Percentiles rank a stretch among this genome's conserved stretches.
Evolutionary conservation across 495 filamentous ascomycete species (phyloP).

Genomic region (Ramalina intermedia): DNA sequence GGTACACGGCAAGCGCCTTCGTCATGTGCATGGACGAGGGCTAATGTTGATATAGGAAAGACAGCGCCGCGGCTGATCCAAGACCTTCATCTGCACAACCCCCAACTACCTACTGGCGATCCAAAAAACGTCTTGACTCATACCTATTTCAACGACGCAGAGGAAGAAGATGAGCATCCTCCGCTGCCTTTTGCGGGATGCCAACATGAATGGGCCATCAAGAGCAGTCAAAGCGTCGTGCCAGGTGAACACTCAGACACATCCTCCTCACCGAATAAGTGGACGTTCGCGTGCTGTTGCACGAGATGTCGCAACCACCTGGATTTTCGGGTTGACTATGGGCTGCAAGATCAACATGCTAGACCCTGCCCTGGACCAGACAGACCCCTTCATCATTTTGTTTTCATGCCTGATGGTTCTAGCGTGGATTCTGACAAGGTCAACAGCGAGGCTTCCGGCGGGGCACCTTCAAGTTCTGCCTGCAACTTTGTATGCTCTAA

Average conservation of each 20-base stretch:
- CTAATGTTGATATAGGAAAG: slow-evolving; percentile 36
- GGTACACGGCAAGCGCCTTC: too few relatives aligned
- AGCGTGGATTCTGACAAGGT: neutral
- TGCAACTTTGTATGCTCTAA: slow-evolving; percentile 48
- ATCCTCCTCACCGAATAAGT: slow-evolving; percentile 24
- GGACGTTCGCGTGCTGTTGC: slow-evolving; percentile 42
- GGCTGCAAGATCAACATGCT: neutral
- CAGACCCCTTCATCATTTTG: slow-evolving; percentile 33
- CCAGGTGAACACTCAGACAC: slow-evolving; percentile 22
- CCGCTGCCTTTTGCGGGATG: slow-evolving; percentile 24
- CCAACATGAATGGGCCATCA: slow-evolving; percentile 39
- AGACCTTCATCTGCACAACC: slow-evolving; percentile 44
- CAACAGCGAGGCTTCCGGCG: neutral
- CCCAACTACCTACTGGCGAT: slow-evolving; percentile 6
- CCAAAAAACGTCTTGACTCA: slow-evolving; percentile 37
- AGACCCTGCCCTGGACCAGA: slow-evolving; percentile 12
- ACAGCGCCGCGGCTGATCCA: slow-evolving; percentile 45
- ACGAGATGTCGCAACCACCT: slow-evolving; percentile 41
- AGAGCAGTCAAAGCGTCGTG: slow-evolving; percentile 35
- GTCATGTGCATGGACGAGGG: neutral
- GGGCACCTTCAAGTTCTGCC: slow-evolving; percentile 1
- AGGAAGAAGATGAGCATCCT: slow-evolving; percentile 5
- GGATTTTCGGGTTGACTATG: slow-evolving; percentile 33
- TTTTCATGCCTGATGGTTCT: slow-evolving; percentile 23
- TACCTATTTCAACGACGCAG: slow-evolving; percentile 24